Evolutionary conservation across 192 early-diverging fungal genomes (phyloP).

Genomic region (Linnemannia elongata): DNA sequence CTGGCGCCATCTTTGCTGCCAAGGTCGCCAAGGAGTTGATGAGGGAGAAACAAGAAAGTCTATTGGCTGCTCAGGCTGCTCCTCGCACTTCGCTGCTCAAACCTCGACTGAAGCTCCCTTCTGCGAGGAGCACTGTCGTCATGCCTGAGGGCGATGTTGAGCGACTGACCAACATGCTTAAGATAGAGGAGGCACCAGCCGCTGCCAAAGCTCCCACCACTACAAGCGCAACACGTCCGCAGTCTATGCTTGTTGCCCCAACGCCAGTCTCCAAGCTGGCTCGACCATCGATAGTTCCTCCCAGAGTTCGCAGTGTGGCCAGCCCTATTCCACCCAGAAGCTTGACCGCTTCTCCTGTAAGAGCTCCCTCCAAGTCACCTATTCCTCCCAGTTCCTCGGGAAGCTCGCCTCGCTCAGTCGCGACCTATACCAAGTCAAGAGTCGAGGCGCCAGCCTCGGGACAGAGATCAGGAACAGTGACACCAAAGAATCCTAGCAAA

Average conservation of each 20-base stretch:
- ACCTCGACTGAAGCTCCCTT: conserved; percentile 23
- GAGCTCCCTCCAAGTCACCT: neutral
- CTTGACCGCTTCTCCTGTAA: neutral
- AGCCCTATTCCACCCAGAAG: neutral
- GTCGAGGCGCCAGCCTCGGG: neutral
- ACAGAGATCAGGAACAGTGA: neutral
- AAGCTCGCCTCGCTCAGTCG: neutral
- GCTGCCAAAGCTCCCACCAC: neutral
- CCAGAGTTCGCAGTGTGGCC: neutral
- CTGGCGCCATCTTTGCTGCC: conserved; percentile 45
- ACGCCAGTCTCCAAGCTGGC: neutral
- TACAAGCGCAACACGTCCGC: neutral
- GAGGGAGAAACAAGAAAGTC: conserved; percentile 27
- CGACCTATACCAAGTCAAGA: neutral
- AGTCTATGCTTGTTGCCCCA: conserved; percentile 10
- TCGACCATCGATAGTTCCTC: conserved; percentile 9
- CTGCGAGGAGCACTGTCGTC: conserved; percentile 6
- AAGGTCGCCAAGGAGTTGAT: conserved; percentile 39
- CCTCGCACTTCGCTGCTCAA: conserved; percentile 26
- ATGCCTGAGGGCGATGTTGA: neutral
- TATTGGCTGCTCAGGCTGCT: neutral
- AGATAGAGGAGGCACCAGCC: conserved; percentile 16
- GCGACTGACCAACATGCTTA: conserved; percentile 20
- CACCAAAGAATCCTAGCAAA: neutral
- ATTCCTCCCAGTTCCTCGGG: neutral